A percentile compares a stretch with the other conserved stretches of the same genome.
Evolutionary conservation across 805 yeast species (phyloP).

Genomic region (Wickerhamomyces silvicola): DNA sequence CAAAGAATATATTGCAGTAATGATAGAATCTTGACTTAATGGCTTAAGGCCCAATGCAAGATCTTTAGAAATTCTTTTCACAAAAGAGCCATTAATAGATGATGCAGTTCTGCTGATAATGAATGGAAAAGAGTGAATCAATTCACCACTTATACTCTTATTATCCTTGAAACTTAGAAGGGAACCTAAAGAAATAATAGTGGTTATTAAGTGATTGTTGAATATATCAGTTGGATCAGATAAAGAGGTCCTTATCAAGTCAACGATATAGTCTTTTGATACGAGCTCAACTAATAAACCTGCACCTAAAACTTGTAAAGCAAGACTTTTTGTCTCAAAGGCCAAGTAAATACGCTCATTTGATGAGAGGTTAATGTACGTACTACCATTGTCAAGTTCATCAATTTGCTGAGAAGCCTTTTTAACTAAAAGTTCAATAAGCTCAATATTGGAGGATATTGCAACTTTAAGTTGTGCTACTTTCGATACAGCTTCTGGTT

Average conservation of each 20-base stretch:
- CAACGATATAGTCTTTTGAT: constrained; percentile 35
- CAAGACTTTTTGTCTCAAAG: constrained; percentile 45
- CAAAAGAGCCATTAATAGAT: constrained; percentile 42
- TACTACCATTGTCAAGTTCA: constrained; percentile 48
- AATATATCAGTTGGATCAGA: constrained; percentile 46
- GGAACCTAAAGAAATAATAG: constrained; percentile 51
- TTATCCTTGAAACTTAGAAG: constrained; percentile 37
- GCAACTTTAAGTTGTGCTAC: constrained; percentile 15
- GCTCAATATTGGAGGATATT: constrained; percentile 8
- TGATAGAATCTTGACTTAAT: constrained; percentile 73
- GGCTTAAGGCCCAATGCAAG: constrained; percentile 63
- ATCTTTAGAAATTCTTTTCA: constrained; percentile 45
- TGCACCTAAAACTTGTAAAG: constrained; percentile 55
- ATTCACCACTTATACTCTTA: constrained; percentile 25
- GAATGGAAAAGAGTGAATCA: constrained; percentile 40
- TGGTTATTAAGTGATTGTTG: constrained; percentile 44
- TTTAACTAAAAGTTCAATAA: constrained; percentile 12
- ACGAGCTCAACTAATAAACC: constrained; percentile 43
- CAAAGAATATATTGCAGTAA: constrained; percentile 78
- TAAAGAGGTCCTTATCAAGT: constrained; percentile 44
- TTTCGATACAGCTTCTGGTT: constrained; percentile 15
- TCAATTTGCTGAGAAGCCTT: constrained; percentile 18
- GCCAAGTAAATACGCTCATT: constrained; percentile 42
- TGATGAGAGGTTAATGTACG: constrained; percentile 48
- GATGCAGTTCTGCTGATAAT: constrained; percentile 40